These are phyloP conservation scores for Pseudocercospora fuligena DNA, from an alignment of 2,329 filamentous ascomycete genomes.

Conservation along the genomic window DNA sequence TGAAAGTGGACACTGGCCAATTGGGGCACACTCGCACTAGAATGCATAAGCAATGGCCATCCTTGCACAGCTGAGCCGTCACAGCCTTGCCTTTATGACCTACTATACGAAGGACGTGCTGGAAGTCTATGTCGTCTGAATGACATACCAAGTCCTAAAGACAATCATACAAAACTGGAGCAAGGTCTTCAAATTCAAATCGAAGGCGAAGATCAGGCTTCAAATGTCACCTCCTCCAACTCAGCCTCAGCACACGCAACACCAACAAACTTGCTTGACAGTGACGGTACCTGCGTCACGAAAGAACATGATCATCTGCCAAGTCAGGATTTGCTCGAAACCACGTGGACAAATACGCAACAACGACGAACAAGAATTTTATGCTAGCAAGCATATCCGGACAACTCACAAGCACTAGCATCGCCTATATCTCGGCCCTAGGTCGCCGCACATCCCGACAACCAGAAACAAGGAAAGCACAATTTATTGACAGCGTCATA, in stretches of 20 bases:
- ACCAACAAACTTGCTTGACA: neutral
- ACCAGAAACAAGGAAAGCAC: neutral
- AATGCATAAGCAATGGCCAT: neutral
- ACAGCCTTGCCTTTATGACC: neutral
- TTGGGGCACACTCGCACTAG: neutral
- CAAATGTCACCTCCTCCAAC: neutral
- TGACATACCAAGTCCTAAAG: neutral
- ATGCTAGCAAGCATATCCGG: neutral
- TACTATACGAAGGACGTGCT: neutral
- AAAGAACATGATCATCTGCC: neutral
- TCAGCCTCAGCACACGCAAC: neutral
- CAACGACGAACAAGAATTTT: neutral
- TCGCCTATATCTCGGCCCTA: constrained; percentile 3
- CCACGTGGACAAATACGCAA: neutral
- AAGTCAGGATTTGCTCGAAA: neutral
- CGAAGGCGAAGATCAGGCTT: too few species aligned
- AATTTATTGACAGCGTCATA: too few species aligned
- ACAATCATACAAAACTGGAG: too few species aligned
- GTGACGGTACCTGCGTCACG: neutral
- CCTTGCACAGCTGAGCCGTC: neutral
- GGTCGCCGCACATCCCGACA: neutral
- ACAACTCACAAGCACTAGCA: neutral
- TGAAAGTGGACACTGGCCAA: neutral
- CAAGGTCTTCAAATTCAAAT: too few species aligned
- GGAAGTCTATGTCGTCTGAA: neutral